Conservation (phyloP, 257 asterid species). For the Solanum raphanifolium region DNA sequence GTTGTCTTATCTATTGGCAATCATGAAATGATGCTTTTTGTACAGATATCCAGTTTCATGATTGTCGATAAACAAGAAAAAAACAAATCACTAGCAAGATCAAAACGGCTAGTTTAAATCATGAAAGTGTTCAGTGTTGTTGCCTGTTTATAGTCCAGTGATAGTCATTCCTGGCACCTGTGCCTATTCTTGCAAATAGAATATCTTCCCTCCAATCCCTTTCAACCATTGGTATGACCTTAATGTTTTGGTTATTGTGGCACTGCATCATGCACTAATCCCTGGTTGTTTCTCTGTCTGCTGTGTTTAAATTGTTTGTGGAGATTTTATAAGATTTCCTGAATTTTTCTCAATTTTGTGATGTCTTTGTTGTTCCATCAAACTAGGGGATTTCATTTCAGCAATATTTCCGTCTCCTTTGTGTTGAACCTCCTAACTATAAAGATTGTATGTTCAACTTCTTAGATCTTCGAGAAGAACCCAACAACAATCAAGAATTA, state of each 20-base stretch:
- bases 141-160: neutral
- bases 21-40: neutral
- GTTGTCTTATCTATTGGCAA: neutral
- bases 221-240: neutral
- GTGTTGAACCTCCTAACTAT: neutral
- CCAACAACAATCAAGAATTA: constrained; percentile 82
- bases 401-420: neutral
- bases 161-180: neutral
- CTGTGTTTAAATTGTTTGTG: neutral
- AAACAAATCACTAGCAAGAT: neutral
- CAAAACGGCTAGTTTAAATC: neutral
- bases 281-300: neutral
- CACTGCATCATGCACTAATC: neutral
- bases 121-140: neutral
- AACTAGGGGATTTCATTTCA: neutral
- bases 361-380: neutral
- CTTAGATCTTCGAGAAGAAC: constrained; percentile 76
- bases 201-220: neutral
- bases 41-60: neutral
- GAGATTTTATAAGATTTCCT: neutral
- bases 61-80: neutral
- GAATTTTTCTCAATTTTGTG: neutral
- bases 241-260: neutral
- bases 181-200: neutral
- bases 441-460: neutral